phyloP scores from a whole-genome alignment of 169 alveolate species.

The Plasmodium coatneyi region DNA sequence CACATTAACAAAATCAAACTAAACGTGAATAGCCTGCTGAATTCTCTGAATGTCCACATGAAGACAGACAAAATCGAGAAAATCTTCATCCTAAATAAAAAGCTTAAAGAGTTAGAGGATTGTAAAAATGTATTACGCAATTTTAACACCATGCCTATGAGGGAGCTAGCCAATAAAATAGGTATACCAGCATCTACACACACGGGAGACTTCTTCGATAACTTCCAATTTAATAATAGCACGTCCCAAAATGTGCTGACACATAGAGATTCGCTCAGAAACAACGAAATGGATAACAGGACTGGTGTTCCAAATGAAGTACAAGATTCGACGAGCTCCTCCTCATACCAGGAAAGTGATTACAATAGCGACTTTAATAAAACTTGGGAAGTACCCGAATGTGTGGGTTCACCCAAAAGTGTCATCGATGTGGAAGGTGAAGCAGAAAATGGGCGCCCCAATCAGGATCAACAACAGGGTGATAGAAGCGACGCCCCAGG shows the following conservation, averaged over 20 bases:
- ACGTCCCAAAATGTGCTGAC: neutral
- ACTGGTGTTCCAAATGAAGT: neutral
- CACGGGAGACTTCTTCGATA: neutral
- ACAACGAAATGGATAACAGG: neutral
- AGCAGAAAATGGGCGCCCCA: neutral
- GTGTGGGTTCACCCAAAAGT: neutral
- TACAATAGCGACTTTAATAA: slow-evolving; percentile 1
- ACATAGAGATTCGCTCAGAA: slow-evolving; percentile 15
- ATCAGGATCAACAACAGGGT: neutral
- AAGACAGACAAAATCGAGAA: slow-evolving; percentile 51
- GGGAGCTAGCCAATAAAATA: slow-evolving; percentile 30
- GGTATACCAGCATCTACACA: slow-evolving; percentile 8
- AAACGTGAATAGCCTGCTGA: slow-evolving; percentile 26
- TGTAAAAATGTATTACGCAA: slow-evolving; percentile 21
- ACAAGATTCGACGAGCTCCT: slow-evolving; percentile 5
- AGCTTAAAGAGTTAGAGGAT: slow-evolving; percentile 26
- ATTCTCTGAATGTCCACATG: slow-evolving; percentile 45
- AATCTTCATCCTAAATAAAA: slow-evolving; percentile 49
- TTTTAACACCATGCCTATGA: slow-evolving; percentile 37
- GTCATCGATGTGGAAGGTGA: neutral
- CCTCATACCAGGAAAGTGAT: slow-evolving; percentile 11
- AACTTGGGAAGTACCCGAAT: neutral
- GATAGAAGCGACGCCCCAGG: neutral
- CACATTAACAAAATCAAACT: slow-evolving; percentile 29
- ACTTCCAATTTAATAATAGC: slow-evolving; percentile 14